Evolutionary conservation across 352 stramenopile species (phyloP), one percentile per base, ranked within the genome.

Genomic region (Aphanomyces invadans): DNA sequence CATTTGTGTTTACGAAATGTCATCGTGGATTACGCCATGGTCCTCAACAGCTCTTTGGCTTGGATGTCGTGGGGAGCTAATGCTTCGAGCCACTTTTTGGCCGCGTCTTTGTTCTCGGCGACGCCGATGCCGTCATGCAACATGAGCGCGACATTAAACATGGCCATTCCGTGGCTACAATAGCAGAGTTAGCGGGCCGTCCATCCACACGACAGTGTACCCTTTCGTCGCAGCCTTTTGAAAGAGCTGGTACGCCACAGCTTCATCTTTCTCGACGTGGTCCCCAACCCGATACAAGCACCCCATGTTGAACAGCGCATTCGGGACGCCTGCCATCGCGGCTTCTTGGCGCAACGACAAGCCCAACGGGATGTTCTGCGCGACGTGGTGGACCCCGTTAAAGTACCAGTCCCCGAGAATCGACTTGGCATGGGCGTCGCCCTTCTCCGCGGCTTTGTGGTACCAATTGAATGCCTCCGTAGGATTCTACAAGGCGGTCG

Each of bases 61-160:
- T 91, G 87, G 21, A 67, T 65, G 61, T 94, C 86, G 42, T 90
- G 76, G 28, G 86, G 82, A 15, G 86, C 83, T 4, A 85, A 79
- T 1, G 90, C 65, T 57, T 88, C 71, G 3, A 94, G 78, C 86
- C 86, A 94, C 57, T 89, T 86, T 46, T 74, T 79, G 2, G 82
- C 80, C 3, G 83, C 74, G 4, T 76, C 75, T 1, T 88, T 45
- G 39, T 92, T 76, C 64, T 85, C 76, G 0, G 80, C 79, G 19
- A 94, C 81, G 12, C 73, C 83, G 51, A 90, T 86, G 0, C 86
- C 86, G 10, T 71, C 78, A 15, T 80, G 76, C 59, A 92, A 90
- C 83, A 94, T 91, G 33, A 92, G 80, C 31, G 86, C 86, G 31
- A 94, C 74, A 31, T 94, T 94, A 12, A 94, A 79, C 80, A 94